These are phyloP conservation scores for Lonicera japonica DNA, from an alignment of 129 eudicot species.

Conservation along the genomic window DNA sequence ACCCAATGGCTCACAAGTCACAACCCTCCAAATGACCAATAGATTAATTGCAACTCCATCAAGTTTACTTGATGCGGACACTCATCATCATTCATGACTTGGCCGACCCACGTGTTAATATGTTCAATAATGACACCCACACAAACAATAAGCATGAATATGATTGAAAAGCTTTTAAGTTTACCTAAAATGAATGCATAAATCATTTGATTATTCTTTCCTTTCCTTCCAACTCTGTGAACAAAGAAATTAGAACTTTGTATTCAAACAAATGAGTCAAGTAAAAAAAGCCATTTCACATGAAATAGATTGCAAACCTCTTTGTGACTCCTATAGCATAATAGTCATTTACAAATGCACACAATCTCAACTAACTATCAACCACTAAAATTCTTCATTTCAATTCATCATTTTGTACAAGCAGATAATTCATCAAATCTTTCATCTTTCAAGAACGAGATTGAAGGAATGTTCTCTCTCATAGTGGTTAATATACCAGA, in stretches of 20 bases:
- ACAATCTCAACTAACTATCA: background rate
- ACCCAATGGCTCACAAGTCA: no score
- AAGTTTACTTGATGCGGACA: no score
- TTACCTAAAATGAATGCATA: background rate
- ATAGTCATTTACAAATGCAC: background rate
- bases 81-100: no score
- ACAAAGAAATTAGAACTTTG: background rate
- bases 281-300: background rate
- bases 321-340: background rate
- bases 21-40: no score
- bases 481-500: constrained; percentile 37
- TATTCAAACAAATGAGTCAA: no score
- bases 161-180: background rate
- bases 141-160: no score
- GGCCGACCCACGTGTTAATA: no score
- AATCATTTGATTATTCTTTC: background rate
- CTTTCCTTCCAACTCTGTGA: no score
- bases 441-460: constrained; percentile 7
- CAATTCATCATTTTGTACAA: background rate
- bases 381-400: background rate
- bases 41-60: no score
- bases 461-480: constrained; percentile 18
- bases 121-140: no score
- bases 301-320: background rate
- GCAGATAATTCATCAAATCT: constrained; percentile 1